Conservation (phyloP, 164 flowering plant genomes). For the Euptelea pleiosperma region DNA sequence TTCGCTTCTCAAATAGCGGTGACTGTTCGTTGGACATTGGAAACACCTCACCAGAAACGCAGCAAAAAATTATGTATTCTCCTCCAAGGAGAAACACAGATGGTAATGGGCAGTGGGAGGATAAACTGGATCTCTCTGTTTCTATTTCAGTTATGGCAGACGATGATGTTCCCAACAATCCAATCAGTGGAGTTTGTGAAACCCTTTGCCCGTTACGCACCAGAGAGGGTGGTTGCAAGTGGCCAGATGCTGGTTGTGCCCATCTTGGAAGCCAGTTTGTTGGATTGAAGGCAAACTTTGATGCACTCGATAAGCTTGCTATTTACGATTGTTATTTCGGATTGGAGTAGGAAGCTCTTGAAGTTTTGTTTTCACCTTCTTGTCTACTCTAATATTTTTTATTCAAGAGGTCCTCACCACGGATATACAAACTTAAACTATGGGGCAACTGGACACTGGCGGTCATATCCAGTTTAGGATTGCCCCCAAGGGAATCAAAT, state of each 20-base stretch:
- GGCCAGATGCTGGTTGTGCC: slow-evolving; percentile 96
- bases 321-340: slow-evolving; percentile 75
- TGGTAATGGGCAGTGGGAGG: slow-evolving; percentile 28
- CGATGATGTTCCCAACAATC: slow-evolving; percentile 35
- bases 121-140: slow-evolving; percentile 63
- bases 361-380: not conserved
- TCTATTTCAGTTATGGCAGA: slow-evolving; percentile 49
- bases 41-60: slow-evolving; percentile 29
- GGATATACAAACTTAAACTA: no score
- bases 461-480: no score
- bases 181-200: slow-evolving; percentile 57
- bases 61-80: slow-evolving; percentile 25
- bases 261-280: slow-evolving; percentile 87
- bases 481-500: no score
- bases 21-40: slow-evolving; percentile 66
- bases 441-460: no score
- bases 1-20: slow-evolving; percentile 60
- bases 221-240: slow-evolving; percentile 77
- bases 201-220: slow-evolving; percentile 71
- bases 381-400: no score
- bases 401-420: no score
- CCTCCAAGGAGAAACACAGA: slow-evolving; percentile 34
- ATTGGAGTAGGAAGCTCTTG: slow-evolving; percentile 5
- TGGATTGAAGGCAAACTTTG: slow-evolving; percentile 87
- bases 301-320: slow-evolving; percentile 88